Evolutionary conservation across 441 rosid genomes (phyloP).

Genomic region (Euphorbia corollata): DNA sequence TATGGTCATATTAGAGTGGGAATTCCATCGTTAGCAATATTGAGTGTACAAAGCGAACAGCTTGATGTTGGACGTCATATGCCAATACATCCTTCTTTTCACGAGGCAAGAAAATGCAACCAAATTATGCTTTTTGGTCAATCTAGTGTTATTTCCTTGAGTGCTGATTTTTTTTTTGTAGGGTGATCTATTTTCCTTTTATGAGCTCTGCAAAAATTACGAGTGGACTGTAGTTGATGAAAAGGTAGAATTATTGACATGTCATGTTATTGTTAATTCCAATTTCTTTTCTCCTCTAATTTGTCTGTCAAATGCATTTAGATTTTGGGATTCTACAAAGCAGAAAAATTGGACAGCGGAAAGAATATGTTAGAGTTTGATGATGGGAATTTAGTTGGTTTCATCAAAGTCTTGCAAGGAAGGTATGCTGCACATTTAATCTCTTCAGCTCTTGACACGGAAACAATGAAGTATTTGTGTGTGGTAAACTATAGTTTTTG

Average conservation of each 20-base stretch:
- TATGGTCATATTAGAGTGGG: constrained; percentile 58
- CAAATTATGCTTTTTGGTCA: constrained; percentile 18
- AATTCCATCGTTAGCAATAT: constrained; percentile 57
- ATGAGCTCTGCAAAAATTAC: constrained; percentile 73
- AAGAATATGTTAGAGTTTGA: constrained; percentile 28
- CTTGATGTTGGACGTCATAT: constrained; percentile 67
- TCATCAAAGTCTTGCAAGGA: constrained; percentile 59
- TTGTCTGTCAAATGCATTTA: constrained; percentile 25
- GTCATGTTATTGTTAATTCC: constrained; percentile 15
- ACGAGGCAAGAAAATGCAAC: constrained; percentile 56
- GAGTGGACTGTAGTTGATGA: constrained; percentile 72
- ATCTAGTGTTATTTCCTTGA: constrained; percentile 18
- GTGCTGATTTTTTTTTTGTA: constrained; percentile 31
- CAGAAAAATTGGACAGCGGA: constrained; percentile 24
- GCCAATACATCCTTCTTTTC: constrained; percentile 76
- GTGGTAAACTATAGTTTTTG: not conserved
- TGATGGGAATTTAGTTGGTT: constrained; percentile 47
- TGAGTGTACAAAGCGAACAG: constrained; percentile 73
- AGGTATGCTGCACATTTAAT: constrained; percentile 39
- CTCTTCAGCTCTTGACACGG: not conserved
- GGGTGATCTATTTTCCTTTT: constrained; percentile 81
- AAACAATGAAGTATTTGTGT: constrained; percentile 11
- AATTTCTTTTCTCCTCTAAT: constrained; percentile 20
- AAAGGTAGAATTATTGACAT: constrained; percentile 38
- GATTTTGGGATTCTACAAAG: constrained; percentile 50